Percentiles rank a stretch among this genome's conserved stretches.
These are phyloP conservation scores for Picea glauca DNA, from an alignment of 75 land plant species.

Conservation along the genomic window DNA sequence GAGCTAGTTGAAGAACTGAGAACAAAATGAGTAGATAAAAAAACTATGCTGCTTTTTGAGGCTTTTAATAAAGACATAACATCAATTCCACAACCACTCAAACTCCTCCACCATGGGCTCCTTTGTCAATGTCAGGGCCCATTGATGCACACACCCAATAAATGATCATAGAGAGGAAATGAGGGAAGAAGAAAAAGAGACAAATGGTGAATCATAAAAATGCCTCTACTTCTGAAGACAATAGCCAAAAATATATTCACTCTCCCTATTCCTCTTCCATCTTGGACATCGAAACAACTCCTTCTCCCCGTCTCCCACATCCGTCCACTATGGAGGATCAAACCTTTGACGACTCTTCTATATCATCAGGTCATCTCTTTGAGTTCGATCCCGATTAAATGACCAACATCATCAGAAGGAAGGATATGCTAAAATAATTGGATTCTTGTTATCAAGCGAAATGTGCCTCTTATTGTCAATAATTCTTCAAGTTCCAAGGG, in stretches of 20 bases:
- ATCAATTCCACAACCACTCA: conserved; percentile 78
- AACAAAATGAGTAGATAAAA: conserved; percentile 37
- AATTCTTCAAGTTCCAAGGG: no score
- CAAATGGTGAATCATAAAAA: no score
- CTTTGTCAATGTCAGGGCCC: conserved; percentile 50
- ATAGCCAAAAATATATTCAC: no score
- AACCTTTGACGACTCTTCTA: neutral
- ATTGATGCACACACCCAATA: conserved; percentile 94
- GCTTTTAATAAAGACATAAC: conserved; percentile 98
- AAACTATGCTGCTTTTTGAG: conserved; percentile 89
- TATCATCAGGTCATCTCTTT: neutral
- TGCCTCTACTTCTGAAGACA: no score
- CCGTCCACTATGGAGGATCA: neutral
- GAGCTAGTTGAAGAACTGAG: conserved; percentile 37
- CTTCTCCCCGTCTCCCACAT: no score
- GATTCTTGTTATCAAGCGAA: no score
- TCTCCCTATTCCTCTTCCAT: no score
- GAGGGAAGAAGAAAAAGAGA: no score
- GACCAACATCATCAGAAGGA: no score
- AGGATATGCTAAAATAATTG: no score
- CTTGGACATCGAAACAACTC: no score
- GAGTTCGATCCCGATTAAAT: neutral
- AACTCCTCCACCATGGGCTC: conserved; percentile 69
- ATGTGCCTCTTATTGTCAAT: no score
- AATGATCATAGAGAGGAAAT: conserved; percentile 83